A percentile compares a stretch with the other conserved stretches of the same genome.
Conservation (phyloP, 2,329 filamentous ascomycete genomes). For the Arthroderma sp. region DNA sequence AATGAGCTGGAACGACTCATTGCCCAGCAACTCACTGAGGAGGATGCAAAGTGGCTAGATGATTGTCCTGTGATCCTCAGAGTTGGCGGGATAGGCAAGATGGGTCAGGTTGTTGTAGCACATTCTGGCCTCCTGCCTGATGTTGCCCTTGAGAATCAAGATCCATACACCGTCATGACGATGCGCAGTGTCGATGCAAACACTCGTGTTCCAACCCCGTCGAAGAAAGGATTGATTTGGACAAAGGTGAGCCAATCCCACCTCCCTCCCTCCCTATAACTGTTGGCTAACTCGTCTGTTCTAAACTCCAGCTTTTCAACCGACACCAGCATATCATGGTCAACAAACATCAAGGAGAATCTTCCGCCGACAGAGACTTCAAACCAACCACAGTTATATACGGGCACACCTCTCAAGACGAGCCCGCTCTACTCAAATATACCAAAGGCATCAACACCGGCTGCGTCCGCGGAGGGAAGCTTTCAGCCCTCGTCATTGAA, state of each 20-base stretch:
- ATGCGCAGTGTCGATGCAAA: constrained; percentile 66
- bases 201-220: constrained; percentile 45
- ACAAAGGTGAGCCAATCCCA: constrained; percentile 33
- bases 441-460: constrained; percentile 76
- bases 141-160: constrained; percentile 53
- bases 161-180: constrained; percentile 78
- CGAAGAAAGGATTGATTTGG: constrained; percentile 49
- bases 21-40: constrained; percentile 42
- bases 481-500: constrained; percentile 67
- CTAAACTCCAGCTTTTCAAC: too few species aligned
- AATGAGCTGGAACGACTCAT: constrained; percentile 35
- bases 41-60: constrained; percentile 57
- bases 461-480: constrained; percentile 60
- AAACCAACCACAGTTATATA: constrained; percentile 60
- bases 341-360: not conserved
- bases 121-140: constrained; percentile 78
- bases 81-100: constrained; percentile 47
- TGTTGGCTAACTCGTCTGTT: not conserved
- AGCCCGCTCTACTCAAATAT: constrained; percentile 54
- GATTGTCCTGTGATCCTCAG: constrained; percentile 65
- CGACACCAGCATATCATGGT: not conserved
- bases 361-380: constrained; percentile 5
- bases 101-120: constrained; percentile 59
- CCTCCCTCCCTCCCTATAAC: constrained; percentile 4
- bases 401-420: constrained; percentile 68